A percentile compares a stretch with the other conserved stretches of the same genome.
Evolutionary conservation across 1,139 yeast genomes (phyloP).

Genomic region (Kodamaea plutei): DNA sequence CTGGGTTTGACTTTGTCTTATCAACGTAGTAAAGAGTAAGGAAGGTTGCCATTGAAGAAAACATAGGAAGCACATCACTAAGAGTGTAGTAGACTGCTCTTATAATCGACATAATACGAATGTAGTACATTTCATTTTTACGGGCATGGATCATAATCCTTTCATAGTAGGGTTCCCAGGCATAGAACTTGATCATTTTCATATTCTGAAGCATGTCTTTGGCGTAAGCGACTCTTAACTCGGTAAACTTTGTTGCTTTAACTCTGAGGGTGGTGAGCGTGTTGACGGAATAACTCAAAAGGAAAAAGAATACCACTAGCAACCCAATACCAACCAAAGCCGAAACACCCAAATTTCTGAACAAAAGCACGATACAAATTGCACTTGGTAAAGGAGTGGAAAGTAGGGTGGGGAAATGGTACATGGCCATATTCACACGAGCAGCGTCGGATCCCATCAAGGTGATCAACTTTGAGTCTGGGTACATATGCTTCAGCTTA

Average conservation of each 20-base stretch:
- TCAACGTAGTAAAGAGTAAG: conserved; percentile 57
- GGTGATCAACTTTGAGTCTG: conserved; percentile 36
- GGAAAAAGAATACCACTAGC: conserved; percentile 31
- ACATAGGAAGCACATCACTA: conserved; percentile 56
- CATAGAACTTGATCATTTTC: conserved; percentile 65
- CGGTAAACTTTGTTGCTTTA: conserved; percentile 48
- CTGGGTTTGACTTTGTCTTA: conserved; percentile 51
- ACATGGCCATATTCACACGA: conserved; percentile 71
- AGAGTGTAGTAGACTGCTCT: conserved; percentile 59
- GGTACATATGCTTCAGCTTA: conserved; percentile 24
- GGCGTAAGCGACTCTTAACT: conserved; percentile 54
- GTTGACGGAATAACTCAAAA: conserved; percentile 34
- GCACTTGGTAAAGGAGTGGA: conserved; percentile 60
- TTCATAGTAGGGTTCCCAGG: conserved; percentile 62
- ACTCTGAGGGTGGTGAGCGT: conserved; percentile 40
- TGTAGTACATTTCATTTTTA: conserved; percentile 44
- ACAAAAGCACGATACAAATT: conserved; percentile 58
- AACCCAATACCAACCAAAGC: conserved; percentile 61
- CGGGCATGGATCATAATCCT: conserved; percentile 46
- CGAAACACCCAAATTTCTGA: conserved; percentile 69
- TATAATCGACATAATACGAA: conserved; percentile 47
- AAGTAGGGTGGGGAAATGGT: conserved; percentile 63
- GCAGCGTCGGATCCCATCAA: conserved; percentile 79
- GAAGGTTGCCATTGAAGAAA: conserved; percentile 72
- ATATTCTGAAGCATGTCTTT: conserved; percentile 63